These are phyloP conservation scores for Trichophyton rubrum DNA, from an alignment of 2,329 filamentous ascomycete genomes.

Conservation along the genomic window DNA sequence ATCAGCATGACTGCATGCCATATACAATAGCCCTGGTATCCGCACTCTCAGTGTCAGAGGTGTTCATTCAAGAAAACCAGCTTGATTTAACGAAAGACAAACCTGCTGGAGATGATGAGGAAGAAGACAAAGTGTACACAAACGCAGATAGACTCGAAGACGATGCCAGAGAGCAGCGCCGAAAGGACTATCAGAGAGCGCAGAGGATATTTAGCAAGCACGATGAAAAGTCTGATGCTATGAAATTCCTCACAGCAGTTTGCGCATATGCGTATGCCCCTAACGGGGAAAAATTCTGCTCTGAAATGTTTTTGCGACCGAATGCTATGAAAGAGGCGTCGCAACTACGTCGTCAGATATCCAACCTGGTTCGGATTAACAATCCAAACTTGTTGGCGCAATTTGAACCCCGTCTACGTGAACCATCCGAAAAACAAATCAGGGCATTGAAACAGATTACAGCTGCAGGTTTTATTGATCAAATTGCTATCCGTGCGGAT, in stretches of 20 bases:
- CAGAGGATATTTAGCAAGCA: constrained; percentile 68
- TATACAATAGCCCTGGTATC: constrained; percentile 84
- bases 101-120: constrained; percentile 25
- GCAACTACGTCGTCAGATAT: constrained; percentile 72
- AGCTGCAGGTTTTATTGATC: constrained; percentile 84
- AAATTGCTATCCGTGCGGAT: constrained; percentile 84
- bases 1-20: constrained; percentile 66
- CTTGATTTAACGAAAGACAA: constrained; percentile 45
- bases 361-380: constrained; percentile 63
- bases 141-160: constrained; percentile 61
- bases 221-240: constrained; percentile 72
- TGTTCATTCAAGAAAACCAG: constrained; percentile 75
- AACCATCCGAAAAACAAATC: constrained; percentile 55
- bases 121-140: constrained; percentile 36
- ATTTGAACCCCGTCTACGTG: constrained; percentile 41
- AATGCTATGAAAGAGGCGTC: constrained; percentile 80
- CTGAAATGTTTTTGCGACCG: constrained; percentile 68
- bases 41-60: constrained; percentile 72
- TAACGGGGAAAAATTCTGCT: constrained; percentile 58
- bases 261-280: constrained; percentile 71
- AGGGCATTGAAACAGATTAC: constrained; percentile 80
- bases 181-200: constrained; percentile 55
- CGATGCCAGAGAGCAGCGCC: constrained; percentile 52
- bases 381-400: constrained; percentile 40
- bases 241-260: constrained; percentile 80